Evolutionary conservation across 129 eudicot species (phyloP).

Genomic region (Cynara cardunculus): DNA sequence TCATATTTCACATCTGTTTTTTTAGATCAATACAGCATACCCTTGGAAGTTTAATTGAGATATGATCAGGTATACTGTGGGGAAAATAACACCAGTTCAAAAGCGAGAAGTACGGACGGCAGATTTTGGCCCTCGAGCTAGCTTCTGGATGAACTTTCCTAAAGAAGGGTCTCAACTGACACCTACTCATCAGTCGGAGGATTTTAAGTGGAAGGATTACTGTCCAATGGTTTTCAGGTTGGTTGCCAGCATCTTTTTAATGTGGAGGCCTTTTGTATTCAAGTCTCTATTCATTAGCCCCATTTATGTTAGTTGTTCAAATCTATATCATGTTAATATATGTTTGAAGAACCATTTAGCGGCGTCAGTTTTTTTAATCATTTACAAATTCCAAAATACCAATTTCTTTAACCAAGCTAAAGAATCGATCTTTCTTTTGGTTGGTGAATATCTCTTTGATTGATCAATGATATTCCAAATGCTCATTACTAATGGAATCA

Average conservation of each 20-base stretch:
- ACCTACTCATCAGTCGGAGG: constrained; percentile 87
- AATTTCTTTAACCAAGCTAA: too few relatives aligned
- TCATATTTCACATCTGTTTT: background rate
- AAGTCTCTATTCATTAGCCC: background rate
- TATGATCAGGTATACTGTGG: constrained; percentile 85
- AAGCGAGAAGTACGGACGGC: constrained; percentile 74
- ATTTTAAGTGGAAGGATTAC: constrained; percentile 96
- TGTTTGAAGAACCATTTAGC: background rate
- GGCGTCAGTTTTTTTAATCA: background rate
- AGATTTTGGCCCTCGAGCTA: constrained; percentile 91
- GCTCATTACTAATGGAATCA: background rate
- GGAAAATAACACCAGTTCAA: constrained; percentile 95
- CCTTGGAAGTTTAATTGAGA: constrained; percentile 20
- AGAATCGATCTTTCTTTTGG: background rate
- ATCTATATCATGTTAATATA: background rate
- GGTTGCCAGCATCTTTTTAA: constrained; percentile 15
- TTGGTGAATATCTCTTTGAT: background rate
- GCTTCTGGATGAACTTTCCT: constrained; percentile 97
- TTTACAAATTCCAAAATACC: background rate
- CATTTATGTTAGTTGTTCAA: background rate
- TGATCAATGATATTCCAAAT: background rate
- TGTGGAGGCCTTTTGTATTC: background rate
- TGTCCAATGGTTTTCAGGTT: constrained; percentile 99
- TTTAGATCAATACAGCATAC: background rate
- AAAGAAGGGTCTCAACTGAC: constrained; percentile 89